A percentile compares a stretch with the other conserved stretches of the same genome.
These are phyloP conservation scores for Lichtheimia ornata DNA, from an alignment of 371 early-diverging fungal species.

Conservation along the genomic window DNA sequence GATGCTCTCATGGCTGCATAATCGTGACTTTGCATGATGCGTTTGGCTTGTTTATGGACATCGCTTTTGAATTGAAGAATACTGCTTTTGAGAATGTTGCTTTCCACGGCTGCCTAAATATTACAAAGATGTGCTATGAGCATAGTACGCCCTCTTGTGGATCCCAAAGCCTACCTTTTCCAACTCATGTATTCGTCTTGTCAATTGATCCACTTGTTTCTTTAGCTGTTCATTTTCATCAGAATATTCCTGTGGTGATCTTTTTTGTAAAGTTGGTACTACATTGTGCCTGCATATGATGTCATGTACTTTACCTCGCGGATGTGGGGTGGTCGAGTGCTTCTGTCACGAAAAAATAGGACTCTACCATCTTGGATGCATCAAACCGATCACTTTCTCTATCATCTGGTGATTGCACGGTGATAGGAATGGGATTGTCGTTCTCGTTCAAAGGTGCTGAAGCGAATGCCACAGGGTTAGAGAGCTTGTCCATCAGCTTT, in stretches of 20 bases:
- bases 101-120: slow-evolving; percentile 69
- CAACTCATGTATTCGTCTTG: slow-evolving; percentile 59
- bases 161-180: slow-evolving; percentile 58
- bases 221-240: slow-evolving; percentile 75
- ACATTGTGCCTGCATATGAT: too few species aligned
- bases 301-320: too few species aligned
- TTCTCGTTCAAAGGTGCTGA: slow-evolving; percentile 66
- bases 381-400: slow-evolving; percentile 6
- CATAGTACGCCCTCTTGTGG: too few species aligned
- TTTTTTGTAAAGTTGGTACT: too few species aligned
- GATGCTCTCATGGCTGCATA: slow-evolving; percentile 21
- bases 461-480: slow-evolving; percentile 77
- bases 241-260: slow-evolving; percentile 54
- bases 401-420: background rate
- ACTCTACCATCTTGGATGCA: slow-evolving; percentile 51
- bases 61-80: slow-evolving; percentile 80
- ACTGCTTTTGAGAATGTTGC: slow-evolving; percentile 72
- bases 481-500: slow-evolving; percentile 69
- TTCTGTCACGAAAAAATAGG: slow-evolving; percentile 58
- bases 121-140: background rate
- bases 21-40: slow-evolving; percentile 47
- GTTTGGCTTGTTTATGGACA: slow-evolving; percentile 69
- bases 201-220: slow-evolving; percentile 59
- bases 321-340: slow-evolving; percentile 33
- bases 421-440: slow-evolving; percentile 35